phyloP scores from a whole-genome alignment of 2,329 filamentous ascomycete species.

The Pyrenochaeta sp. region DNA sequence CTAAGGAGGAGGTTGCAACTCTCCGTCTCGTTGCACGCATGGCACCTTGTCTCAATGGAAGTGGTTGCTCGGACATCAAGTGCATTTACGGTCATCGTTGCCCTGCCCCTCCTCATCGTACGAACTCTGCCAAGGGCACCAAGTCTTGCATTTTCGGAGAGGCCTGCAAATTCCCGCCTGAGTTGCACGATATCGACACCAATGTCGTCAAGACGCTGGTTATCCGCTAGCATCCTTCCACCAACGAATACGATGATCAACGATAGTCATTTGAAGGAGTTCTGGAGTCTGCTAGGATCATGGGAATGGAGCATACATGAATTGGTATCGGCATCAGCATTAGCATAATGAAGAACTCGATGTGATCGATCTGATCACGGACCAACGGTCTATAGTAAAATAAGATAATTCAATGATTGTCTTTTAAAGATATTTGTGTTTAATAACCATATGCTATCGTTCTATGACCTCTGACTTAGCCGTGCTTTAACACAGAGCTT shows the following conservation, averaged over 20 bases:
- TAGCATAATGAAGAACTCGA: too few species aligned
- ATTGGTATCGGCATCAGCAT: too few species aligned
- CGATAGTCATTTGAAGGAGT: too few species aligned
- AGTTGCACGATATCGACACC: slow-evolving; percentile 66
- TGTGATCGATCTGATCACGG: too few species aligned
- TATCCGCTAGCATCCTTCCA: slow-evolving; percentile 33
- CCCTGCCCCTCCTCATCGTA: slow-evolving; percentile 55
- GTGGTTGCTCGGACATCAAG: slow-evolving; percentile 63
- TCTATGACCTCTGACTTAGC: too few species aligned
- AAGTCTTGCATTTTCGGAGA: slow-evolving; percentile 66
- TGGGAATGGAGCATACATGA: not conserved
- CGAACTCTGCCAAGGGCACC: slow-evolving; percentile 55
- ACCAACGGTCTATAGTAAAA: too few species aligned
- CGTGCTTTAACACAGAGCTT: too few species aligned
- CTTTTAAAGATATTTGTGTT: too few species aligned
- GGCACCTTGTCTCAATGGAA: slow-evolving; percentile 67
- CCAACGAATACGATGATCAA: too few species aligned
- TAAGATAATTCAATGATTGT: too few species aligned
- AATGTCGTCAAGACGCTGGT: slow-evolving; percentile 61
- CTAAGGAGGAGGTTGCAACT: slow-evolving; percentile 60
- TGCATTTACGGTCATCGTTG: slow-evolving; percentile 72
- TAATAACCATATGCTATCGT: too few species aligned
- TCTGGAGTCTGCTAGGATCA: too few species aligned
- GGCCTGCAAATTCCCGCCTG: slow-evolving; percentile 64
- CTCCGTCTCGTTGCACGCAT: slow-evolving; percentile 67